Base-by-base conservation (phyloP, 805 yeast species). In the Priceomyces haplophilus region DNA sequence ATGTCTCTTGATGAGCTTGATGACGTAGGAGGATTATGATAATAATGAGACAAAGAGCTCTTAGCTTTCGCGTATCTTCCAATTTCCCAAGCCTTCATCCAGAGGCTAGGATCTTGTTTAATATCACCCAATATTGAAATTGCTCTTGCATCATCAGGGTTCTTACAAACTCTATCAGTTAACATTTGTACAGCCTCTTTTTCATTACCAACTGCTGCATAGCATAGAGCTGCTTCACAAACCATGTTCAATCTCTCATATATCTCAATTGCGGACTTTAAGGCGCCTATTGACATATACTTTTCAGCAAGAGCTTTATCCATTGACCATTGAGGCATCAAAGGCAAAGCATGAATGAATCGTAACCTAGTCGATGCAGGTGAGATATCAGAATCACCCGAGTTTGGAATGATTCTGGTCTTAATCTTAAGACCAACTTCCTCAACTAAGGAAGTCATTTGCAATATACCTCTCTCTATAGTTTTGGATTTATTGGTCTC, bases 391-490 rank as follows among this genome's bases (percentile, higher is more conserved):
- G 43, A 41, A 1, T 52, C 56, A 10, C 55, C 49, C 0, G 68
- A 64, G 59, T 72, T 48, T 75, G 86, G 65, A 71, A 78, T 54
- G 69, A 68, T 51, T 38, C 81, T 73, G 7, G 83, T 67, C 41
- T 73, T 70, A 40, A 84, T 79, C 43, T 81, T 77, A 43, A 82
- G 74, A 2, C 91, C 95, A 19, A 88, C 69, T 59, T 90, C 97
- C 56, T 89, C 96, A 20, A 90, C 93, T 34, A 93, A 69, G 3
- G 95, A 83, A 42, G 90, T 91, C 83, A 93, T 82, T 64, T 93
- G 99, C 40, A 93, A 70, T 3, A 90, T 82, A 39, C 98, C 98
- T 59, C 99, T 77, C 65, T 93, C 98, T 18, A 91, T 83, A 1
- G 97, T 91, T 58, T 85, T 82, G 1, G 95, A 80, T 50, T 81